Percentiles rank a stretch among this genome's conserved stretches.
Conservation (phyloP, 2,329 filamentous ascomycete species). For the Aspergillus sp. region DNA sequence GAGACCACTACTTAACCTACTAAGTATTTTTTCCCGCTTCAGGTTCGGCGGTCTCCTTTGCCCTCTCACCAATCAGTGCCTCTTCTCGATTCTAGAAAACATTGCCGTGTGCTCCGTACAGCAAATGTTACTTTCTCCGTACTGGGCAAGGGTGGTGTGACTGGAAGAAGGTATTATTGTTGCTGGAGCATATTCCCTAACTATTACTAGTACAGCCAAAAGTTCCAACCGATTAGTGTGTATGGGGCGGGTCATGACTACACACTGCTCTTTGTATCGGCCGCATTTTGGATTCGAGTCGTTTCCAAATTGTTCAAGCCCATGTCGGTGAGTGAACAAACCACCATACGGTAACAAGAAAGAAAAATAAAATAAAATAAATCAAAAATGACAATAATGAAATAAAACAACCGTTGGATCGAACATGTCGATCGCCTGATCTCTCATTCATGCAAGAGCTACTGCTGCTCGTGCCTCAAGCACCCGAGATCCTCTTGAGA, state of each 20-base stretch:
- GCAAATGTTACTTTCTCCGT: constrained; percentile 14
- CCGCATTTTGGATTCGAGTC: constrained; percentile 21
- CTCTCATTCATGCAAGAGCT: constrained; percentile 27
- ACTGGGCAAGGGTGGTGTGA: constrained; percentile 13
- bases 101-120: constrained; percentile 18
- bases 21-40: background rate
- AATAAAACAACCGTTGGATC: constrained; percentile 25
- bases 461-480: constrained; percentile 27
- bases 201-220: constrained; percentile 9
- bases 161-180: constrained; percentile 17
- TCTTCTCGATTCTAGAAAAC: constrained; percentile 26
- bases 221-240: constrained; percentile 1
- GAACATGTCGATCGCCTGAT: constrained; percentile 33
- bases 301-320: constrained; percentile 6
- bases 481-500: constrained; percentile 17
- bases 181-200: background rate
- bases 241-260: background rate
- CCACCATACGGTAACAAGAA: constrained; percentile 14
- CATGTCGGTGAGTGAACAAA: constrained; percentile 32
- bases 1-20: background rate
- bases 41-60: constrained; percentile 19
- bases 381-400: no score
- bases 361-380: no score
- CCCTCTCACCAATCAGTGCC: constrained; percentile 18
- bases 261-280: constrained; percentile 8